These are phyloP conservation scores for Eremothecium cymbalariae DNA, from an alignment of 1,139 yeast species.

Conservation along the genomic window DNA sequence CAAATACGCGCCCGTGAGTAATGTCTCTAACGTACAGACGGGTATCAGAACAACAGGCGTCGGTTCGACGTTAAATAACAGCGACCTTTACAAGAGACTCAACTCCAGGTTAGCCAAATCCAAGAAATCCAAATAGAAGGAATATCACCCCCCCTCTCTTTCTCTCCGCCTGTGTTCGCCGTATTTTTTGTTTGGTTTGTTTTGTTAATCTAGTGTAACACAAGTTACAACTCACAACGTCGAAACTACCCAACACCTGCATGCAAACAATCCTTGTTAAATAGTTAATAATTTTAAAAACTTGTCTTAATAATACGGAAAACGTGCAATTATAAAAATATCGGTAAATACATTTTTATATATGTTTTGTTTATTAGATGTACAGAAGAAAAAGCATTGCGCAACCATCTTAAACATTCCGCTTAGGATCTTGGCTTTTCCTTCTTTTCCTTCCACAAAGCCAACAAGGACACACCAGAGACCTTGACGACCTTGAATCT, in stretches of 20 bases:
- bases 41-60: conserved; percentile 39
- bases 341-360: conserved; percentile 7
- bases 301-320: conserved; percentile 6
- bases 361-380: conserved; percentile 2
- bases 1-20: conserved; percentile 82
- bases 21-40: conserved; percentile 33
- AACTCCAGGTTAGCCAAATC: conserved; percentile 31
- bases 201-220: too few relatives aligned
- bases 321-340: conserved; percentile 13
- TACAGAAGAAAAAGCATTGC: conserved; percentile 3
- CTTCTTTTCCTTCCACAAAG: conserved; percentile 99
- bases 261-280: too few relatives aligned
- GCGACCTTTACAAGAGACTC: conserved; percentile 72
- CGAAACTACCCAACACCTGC: too few relatives aligned
- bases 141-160: too few relatives aligned
- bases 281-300: too few relatives aligned
- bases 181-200: too few relatives aligned
- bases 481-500: conserved; percentile 99
- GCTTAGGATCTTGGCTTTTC: conserved; percentile 99
- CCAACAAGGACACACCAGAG: conserved; percentile 98
- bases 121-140: conserved; percentile 17
- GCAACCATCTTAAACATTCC: conserved; percentile 3
- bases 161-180: too few relatives aligned
- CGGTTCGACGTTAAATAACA: conserved; percentile 46
- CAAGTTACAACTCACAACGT: too few relatives aligned